Base-by-base conservation (phyloP, 73 alveolate species). In the Breviolum minutum region DNA sequence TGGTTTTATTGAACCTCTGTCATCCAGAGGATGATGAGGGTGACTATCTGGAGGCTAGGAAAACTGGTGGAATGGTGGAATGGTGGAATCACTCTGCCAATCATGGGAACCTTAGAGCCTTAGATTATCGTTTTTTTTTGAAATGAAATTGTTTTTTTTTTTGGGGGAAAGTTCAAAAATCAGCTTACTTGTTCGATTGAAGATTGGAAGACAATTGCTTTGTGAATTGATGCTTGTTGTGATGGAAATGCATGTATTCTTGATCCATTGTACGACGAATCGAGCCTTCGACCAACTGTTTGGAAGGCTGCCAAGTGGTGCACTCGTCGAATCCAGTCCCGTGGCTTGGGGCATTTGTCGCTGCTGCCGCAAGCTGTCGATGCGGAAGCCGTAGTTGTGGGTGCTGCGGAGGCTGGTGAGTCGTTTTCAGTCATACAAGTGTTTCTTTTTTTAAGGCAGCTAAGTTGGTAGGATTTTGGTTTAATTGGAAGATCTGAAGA, bases 21-120 rank as follows among this genome's bases (percentile, higher is more conserved):
- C 97, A 92, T 30, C 97, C 97, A 12, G 97, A 92, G 10, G 97
- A 92, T 60, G 97, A 92, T n/a, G 97, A 92, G 86, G 97, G 97
- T 54, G 97, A 92, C 63, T 92, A 26, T 29, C 62, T n/a, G 0
- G 17, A 85, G 94, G 94, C 94, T 0, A 9, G 87, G 54, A 32
- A 26, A n/a, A 66, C 54, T 30, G 13, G 14, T 6, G 86, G n/a
- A 77, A 3, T 22, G 54, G 54, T 3, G 54, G 54, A 40, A 40
- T 40, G 54, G 54, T 40, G 54, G 54, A 40, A 40, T 40, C 54
- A 40, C 54, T 40, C 54, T 40, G 0, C 54, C 54, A 3, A 3
- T 40, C 54, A 40, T 3, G 54, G 54, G 54, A 40, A 40, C 54
- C 54, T 40, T 40, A 40, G 54, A 40, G 0, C 3, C 54, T 40